Evolutionary conservation across 176 grass and related monocot species (phyloP), one percentile per base, ranked within the genome.

Genomic region (Tuctoria greenei): DNA sequence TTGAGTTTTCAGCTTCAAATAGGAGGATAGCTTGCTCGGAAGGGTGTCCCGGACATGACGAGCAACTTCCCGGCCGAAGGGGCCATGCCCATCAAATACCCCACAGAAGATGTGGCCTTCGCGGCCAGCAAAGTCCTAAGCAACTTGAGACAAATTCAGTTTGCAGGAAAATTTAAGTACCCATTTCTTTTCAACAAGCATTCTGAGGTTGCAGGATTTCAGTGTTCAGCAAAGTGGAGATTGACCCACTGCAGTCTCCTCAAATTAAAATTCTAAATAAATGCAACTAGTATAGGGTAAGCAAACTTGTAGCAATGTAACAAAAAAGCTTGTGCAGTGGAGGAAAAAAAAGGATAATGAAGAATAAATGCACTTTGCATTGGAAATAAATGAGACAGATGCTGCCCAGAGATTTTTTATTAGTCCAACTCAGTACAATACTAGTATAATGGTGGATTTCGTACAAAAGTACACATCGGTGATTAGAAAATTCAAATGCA

Each of bases 71-170:
- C 91, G 80, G 64, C 93, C 93, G 2, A 56, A 85, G 5, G 83
- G 90, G 5, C 90, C 93, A 44, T 97, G 93, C 0, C 93, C 93
- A 64, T 97, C 93, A 43, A 93, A 93, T 6, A 88, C 82, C 4
- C 90, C 90, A 10, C 87, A 90, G 74, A 97, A 93, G 67, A 93
- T 80, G 18, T 80, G 81, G 28, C 72, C 85, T 71, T 93, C 84
- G 11, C 82, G 85, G 56, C 85, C 93, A 45, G 69, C 85, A 79
- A 90, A 93, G 31, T 86, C 90, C 93, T 97, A 74, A 76, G 41
- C 46, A 87, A 31, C 26, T 61, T 61, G 58, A 59, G 9, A 61
- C 28, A 8, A 62, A 34, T 62, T 62, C 27, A 62, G 27, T 31
- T 3, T 35, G 27, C 1, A 62, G 5, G n/a, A n/a, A 35, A 62